Evolutionary conservation across 78 protist species (phyloP), one percentile per base, ranked within the genome.

Genomic region (Paulinella micropora): DNA sequence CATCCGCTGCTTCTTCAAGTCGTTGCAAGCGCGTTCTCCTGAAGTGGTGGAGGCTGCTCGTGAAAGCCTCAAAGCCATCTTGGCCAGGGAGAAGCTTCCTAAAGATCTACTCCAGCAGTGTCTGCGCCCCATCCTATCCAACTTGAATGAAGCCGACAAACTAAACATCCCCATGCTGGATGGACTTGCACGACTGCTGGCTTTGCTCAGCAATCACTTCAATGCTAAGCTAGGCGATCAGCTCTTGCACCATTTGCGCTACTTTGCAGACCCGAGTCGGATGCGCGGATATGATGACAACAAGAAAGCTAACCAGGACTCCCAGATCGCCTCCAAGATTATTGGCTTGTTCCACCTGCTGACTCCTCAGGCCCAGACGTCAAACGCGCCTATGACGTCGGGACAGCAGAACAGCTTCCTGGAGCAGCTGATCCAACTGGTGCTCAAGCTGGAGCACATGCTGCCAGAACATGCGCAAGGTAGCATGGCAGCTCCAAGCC

Each of bases 201-300:
- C 93, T 73, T 88, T 96, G 34, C 88, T 94, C 6, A 31, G 91
- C 40, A 90, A 36, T 41, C 93, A 92, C 86, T 96, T 96, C 94
- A 95, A 95, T 79, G 95, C 89, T 15, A 94, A 92, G 34, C 92
- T 96, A 1, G 98, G 96, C n/a, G 96, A 93, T 67, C 90, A 94
- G 83, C 89, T 96, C 3, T 93, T 94, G 67, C 96, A 96, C 39
- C 95, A 96, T 64, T 89, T 96, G 39, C 86, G 88, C 40, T 79
- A 89, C 39, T 96, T 90, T 90, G 92, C 90, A 1, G 96, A 95
- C 6, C 88, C n/a, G n/a, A n/a, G n/a, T n/a, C n/a, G n/a, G n/a
- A n/a, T n/a, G n/a, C n/a, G n/a, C n/a, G n/a, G n/a, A n/a, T n/a
- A n/a, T n/a, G n/a, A n/a, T n/a, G n/a, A n/a, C n/a, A n/a, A n/a